These are phyloP conservation scores for Pelargonium exstipulatum DNA, from an alignment of 441 rosid genomes.

Conservation along the genomic window DNA sequence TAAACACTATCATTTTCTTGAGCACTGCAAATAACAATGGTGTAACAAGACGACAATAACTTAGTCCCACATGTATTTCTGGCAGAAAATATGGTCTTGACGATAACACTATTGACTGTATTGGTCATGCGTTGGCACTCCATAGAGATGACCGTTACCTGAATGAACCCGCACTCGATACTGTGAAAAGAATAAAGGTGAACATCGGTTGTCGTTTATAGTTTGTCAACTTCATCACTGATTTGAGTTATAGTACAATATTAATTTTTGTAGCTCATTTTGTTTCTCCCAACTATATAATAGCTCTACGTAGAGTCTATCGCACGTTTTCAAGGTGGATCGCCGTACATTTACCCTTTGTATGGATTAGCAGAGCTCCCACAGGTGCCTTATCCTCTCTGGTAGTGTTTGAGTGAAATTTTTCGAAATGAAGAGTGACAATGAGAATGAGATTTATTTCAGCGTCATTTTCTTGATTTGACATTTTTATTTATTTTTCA, in stretches of 20 bases:
- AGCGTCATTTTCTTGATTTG: too few species aligned
- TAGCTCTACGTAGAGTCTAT: conserved; percentile 66
- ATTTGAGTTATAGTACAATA: neutral
- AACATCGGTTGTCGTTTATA: conserved; percentile 10
- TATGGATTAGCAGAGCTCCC: conserved; percentile 71
- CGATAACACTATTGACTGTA: conserved; percentile 78
- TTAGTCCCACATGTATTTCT: conserved; percentile 10
- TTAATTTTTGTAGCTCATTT: neutral
- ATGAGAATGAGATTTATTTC: too few species aligned
- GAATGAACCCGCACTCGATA: conserved; percentile 72
- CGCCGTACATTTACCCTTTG: conserved; percentile 63
- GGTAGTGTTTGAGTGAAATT: neutral
- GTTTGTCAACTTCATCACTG: neutral
- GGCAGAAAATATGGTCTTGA: conserved; percentile 84
- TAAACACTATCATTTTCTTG: neutral
- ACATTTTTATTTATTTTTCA: neutral
- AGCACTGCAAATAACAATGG: neutral
- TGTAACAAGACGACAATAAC: neutral
- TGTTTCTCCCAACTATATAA: conserved; percentile 9
- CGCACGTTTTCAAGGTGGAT: conserved; percentile 69
- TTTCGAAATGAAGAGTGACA: too few species aligned
- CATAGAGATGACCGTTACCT: conserved; percentile 71
- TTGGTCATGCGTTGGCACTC: conserved; percentile 87
- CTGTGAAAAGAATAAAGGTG: conserved; percentile 88
- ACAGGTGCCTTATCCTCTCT: conserved; percentile 34